Base-by-base conservation (phyloP, 2,329 filamentous ascomycete species). In the Aspergillus viridinutans region DNA sequence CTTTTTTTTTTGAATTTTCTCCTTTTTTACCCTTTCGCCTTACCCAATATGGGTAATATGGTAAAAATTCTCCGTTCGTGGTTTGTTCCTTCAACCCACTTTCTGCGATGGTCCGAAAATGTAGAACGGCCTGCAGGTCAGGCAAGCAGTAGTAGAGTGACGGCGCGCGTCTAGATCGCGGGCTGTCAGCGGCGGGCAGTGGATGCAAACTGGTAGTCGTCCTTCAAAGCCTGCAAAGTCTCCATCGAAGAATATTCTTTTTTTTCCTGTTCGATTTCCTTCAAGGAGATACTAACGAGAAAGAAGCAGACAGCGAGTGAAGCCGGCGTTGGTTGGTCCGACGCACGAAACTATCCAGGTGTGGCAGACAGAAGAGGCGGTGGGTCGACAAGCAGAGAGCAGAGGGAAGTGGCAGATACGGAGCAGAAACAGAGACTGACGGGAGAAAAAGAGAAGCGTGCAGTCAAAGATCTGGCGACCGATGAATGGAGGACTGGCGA, bases 161-260 rank as follows among this genome's bases (percentile, higher is more conserved):
- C 54, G 55, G 61, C 58, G 62, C 43, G n/a, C 49, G 59, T 61
- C 60, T 63, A 63, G 59, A 63, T 67, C 61, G 64, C 58, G 64
- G 63, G 63, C 61, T 68, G 69, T 72, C 69, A 72, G 61, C 68
- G 67, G 64, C 51, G 62, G 56, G 63, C 58, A 58, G 64, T 68
- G 58, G 61, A 61, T 62, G 63, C 59, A 54, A 62, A 59, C 60
- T 64, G 56, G 60, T 61, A 64, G 45, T 56, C 35, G 54, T 60
- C 55, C 60, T 64, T 63, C 63, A 62, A 63, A 63, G 64, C 61
- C 63, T 64, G 68, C 68, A 67, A 58, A 60, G 62, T 69, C 69
- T 72, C 69, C 69, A 72, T 72, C 69, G 69, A 71, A 70, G 61
- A 56, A 43, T 23, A 23, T 45, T 45, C 9, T 12, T 45, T 43